Conservation (phyloP, 257 asterid species). For the Gentiana macrophylla region DNA sequence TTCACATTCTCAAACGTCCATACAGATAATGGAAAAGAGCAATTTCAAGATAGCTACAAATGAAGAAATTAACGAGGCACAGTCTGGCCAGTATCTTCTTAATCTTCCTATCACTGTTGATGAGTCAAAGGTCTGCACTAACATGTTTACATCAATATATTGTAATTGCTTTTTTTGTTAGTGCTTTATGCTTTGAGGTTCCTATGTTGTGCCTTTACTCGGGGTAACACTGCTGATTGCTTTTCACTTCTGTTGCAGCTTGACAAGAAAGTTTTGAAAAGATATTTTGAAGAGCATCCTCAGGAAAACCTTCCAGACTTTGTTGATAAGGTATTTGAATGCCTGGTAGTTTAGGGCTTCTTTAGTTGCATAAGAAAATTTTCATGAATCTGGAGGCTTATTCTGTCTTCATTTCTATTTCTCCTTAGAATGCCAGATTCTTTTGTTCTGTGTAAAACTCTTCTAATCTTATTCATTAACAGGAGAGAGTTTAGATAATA, state of each 20-base stretch:
- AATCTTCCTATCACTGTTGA: conserved; percentile 91
- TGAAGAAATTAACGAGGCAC: conserved; percentile 89
- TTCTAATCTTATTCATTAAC: too few species aligned
- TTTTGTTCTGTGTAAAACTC: too few species aligned
- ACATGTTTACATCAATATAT: not conserved
- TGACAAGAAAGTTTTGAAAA: conserved; percentile 71
- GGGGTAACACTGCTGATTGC: not conserved
- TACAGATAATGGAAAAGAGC: conserved; percentile 87
- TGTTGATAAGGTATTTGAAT: conserved; percentile 62
- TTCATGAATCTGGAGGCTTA: too few species aligned
- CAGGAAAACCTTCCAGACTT: conserved; percentile 78
- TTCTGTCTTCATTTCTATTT: too few species aligned
- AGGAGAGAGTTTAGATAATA: too few species aligned
- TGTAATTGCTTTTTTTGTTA: not conserved
- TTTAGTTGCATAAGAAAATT: not conserved
- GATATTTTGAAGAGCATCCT: conserved; percentile 62
- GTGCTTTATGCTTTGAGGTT: not conserved
- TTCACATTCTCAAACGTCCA: conserved; percentile 7
- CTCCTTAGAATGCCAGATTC: too few species aligned
- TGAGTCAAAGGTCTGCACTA: conserved; percentile 66
- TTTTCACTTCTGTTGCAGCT: conserved; percentile 48
- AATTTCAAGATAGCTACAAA: conserved; percentile 79
- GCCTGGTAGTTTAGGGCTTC: not conserved
- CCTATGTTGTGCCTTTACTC: conserved; percentile 2
- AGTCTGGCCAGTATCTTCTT: conserved; percentile 86